Conservation (phyloP, 768 basidiomycete species). For the Termitomyces sp. region DNA sequence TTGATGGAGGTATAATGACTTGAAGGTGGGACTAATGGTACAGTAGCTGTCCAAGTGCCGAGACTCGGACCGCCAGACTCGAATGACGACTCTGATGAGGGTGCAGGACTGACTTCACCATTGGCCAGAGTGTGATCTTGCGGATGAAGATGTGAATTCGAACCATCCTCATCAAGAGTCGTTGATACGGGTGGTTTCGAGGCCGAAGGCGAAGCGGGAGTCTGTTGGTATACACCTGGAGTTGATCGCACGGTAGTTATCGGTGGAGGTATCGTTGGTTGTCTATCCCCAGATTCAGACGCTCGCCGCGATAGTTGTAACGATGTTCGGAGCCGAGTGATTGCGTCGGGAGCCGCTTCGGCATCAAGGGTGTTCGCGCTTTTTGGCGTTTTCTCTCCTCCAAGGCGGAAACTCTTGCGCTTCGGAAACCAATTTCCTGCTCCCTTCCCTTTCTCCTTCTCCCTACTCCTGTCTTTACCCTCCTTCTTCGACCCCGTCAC, state of each 20-base stretch:
- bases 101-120: constrained; percentile 13
- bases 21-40: not conserved
- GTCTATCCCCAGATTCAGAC: constrained; percentile 10
- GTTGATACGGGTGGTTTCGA: constrained; percentile 4
- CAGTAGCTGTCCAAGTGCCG: not conserved
- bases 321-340: constrained; percentile 12
- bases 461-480: constrained; percentile 2
- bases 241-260: constrained; percentile 1
- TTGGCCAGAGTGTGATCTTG: constrained; percentile 1
- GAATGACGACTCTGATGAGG: constrained; percentile 13
- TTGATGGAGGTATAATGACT: not conserved
- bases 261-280: not conserved
- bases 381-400: constrained; percentile 30
- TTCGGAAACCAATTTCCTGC: constrained; percentile 45
- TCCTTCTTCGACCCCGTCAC: constrained; percentile 19
- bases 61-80: constrained; percentile 5
- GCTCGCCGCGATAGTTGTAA: constrained; percentile 14
- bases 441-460: constrained; percentile 32
- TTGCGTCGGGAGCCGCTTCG: not conserved
- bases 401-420: constrained; percentile 46
- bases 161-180: not conserved
- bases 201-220: not conserved
- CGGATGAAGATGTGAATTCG: constrained; percentile 1
- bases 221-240: constrained; percentile 4
- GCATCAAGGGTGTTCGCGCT: constrained; percentile 6